Conservation (phyloP, 2,329 filamentous ascomycete genomes). For the Coniosporium tulheliwenetii region DNA sequence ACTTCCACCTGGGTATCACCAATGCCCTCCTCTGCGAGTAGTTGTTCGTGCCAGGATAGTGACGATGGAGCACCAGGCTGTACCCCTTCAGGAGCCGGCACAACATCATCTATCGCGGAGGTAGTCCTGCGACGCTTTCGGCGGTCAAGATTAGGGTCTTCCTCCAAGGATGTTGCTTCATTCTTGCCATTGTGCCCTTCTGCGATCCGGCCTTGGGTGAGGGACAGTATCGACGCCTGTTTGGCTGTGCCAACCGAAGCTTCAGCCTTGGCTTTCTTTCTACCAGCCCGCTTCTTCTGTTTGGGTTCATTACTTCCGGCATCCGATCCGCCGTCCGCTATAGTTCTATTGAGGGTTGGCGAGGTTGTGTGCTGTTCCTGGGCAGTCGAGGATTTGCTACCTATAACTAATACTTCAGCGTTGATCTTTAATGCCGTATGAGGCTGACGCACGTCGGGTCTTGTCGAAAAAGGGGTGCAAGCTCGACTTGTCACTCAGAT, state of each 20-base stretch:
- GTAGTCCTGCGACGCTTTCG: constrained; percentile 23
- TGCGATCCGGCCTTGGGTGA: too few species aligned
- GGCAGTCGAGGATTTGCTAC: too few species aligned
- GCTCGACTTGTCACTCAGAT: constrained; percentile 7
- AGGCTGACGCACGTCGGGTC: constrained; percentile 8
- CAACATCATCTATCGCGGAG: constrained; percentile 10
- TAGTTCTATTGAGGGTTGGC: too few species aligned
- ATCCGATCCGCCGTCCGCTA: too few species aligned
- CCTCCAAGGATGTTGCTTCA: constrained; percentile 5
- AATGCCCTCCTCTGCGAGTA: constrained; percentile 11
- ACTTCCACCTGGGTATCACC: neutral
- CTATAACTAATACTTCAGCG: too few species aligned
- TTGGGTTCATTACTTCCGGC: too few species aligned
- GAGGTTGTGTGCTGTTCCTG: too few species aligned
- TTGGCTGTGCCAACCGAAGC: too few species aligned
- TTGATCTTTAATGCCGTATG: neutral
- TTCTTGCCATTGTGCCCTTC: too few species aligned
- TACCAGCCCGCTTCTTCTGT: too few species aligned
- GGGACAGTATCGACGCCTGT: too few species aligned
- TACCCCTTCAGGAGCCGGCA: constrained; percentile 1
- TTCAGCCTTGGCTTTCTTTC: too few species aligned
- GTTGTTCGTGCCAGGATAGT: constrained; percentile 14
- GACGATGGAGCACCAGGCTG: neutral
- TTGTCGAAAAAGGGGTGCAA: constrained; percentile 4
- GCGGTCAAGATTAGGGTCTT: constrained; percentile 14